Evolutionary conservation across 2,329 filamentous ascomycete species (phyloP).

Genomic region (Lomentospora prolificans): DNA sequence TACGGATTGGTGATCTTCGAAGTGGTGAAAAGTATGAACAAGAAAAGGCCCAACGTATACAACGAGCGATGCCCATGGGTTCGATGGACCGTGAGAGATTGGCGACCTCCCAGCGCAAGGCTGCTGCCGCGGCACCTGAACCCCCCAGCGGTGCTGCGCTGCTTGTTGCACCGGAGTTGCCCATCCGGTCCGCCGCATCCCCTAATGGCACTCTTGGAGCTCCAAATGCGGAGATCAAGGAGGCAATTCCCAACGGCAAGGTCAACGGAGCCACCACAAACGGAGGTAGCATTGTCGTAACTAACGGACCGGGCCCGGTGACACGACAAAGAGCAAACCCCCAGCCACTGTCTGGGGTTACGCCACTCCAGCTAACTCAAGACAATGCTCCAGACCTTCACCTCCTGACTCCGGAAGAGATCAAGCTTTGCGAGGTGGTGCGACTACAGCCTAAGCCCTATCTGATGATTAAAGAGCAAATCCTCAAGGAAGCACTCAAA

Average conservation of each 20-base stretch:
- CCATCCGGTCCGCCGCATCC: constrained; percentile 40
- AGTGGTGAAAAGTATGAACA: constrained; percentile 86
- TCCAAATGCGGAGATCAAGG: constrained; percentile 19
- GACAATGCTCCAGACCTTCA: constrained; percentile 77
- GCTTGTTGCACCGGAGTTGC: constrained; percentile 69
- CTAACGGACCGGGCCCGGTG: constrained; percentile 19
- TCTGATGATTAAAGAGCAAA: constrained; percentile 82
- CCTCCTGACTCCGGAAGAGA: constrained; percentile 73
- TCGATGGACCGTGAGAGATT: constrained; percentile 75
- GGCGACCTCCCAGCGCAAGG: constrained; percentile 59
- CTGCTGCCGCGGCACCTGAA: constrained; percentile 57
- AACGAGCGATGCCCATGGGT: constrained; percentile 61
- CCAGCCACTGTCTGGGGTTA: constrained; percentile 49
- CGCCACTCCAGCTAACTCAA: constrained; percentile 58
- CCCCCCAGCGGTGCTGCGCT: constrained; percentile 65
- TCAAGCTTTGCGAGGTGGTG: constrained; percentile 74
- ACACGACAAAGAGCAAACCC: constrained; percentile 36
- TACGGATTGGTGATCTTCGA: constrained; percentile 74
- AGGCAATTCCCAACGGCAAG: constrained; percentile 1
- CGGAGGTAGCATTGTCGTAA: constrained; percentile 39
- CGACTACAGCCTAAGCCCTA: constrained; percentile 91
- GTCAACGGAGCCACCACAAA: constrained; percentile 42
- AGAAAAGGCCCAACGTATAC: constrained; percentile 70
- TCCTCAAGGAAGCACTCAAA: constrained; percentile 86
- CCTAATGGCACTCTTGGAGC: constrained; percentile 16